These are phyloP conservation scores for Podospora didyma DNA, from an alignment of 495 filamentous ascomycete species.

Conservation along the genomic window DNA sequence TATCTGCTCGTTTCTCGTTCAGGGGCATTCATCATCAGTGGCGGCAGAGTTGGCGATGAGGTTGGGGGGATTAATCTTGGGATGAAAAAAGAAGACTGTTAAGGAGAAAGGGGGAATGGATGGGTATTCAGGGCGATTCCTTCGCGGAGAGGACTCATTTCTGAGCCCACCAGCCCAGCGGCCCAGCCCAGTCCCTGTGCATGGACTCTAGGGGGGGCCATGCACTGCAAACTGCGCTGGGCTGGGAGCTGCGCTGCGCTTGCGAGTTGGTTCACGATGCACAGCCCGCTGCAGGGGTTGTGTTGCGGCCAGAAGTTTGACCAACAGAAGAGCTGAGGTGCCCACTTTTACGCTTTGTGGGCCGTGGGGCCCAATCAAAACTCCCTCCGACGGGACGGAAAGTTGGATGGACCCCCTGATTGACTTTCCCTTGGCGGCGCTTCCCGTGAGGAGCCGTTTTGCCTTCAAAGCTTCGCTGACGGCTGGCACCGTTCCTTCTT, in stretches of 20 bases:
- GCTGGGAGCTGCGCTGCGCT: neutral
- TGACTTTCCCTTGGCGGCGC: no score
- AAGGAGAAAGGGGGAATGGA: neutral
- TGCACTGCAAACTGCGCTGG: neutral
- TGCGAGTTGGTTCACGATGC: neutral
- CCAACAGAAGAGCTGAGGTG: neutral
- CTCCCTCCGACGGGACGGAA: no score
- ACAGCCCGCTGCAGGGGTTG: neutral
- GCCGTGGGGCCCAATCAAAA: no score
- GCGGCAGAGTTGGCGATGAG: neutral
- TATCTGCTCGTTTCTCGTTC: no score
- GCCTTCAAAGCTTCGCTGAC: no score
- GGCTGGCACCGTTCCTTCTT: no score
- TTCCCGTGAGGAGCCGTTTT: no score
- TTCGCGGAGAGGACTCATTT: neutral
- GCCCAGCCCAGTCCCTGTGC: neutral
- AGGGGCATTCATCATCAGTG: neutral
- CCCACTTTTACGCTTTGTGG: neutral
- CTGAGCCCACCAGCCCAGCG: neutral
- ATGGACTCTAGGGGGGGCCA: neutral
- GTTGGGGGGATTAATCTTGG: neutral
- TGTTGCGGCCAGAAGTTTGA: neutral
- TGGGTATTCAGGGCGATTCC: neutral
- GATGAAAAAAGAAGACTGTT: neutral
- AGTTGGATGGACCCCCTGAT: no score